Evolutionary conservation across 495 filamentous ascomycete species (phyloP).

Genomic region (Patellaria atrata): DNA sequence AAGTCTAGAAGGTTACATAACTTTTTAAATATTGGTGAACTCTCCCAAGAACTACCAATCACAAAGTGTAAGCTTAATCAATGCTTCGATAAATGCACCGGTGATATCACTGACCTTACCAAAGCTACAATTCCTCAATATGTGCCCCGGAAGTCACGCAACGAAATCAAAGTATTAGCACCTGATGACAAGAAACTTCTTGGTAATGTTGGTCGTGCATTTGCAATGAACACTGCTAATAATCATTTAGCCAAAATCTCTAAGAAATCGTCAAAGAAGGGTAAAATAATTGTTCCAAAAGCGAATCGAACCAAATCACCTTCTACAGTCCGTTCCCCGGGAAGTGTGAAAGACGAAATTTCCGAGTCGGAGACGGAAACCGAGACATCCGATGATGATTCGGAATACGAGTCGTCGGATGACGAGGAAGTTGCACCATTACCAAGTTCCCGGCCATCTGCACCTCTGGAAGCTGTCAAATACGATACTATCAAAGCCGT

Average conservation of each 20-base stretch:
- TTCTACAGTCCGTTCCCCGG: neutral
- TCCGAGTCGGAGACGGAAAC: constrained; percentile 21
- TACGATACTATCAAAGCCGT: constrained; percentile 53
- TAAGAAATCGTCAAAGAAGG: constrained; percentile 15
- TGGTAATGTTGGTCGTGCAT: constrained; percentile 5
- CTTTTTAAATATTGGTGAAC: constrained; percentile 28
- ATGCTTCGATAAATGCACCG: constrained; percentile 1
- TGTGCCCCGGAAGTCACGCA: constrained; percentile 30
- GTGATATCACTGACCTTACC: constrained; percentile 15
- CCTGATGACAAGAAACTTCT: constrained; percentile 20
- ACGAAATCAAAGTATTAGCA: constrained; percentile 28
- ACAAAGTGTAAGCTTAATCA: constrained; percentile 20
- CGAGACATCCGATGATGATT: constrained; percentile 36
- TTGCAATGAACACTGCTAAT: neutral
- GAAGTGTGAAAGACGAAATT: constrained; percentile 22
- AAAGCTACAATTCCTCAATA: constrained; percentile 29
- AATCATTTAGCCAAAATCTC: constrained; percentile 9
- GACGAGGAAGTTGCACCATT: constrained; percentile 42
- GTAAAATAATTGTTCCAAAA: constrained; percentile 1
- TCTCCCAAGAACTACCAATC: constrained; percentile 12
- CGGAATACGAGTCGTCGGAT: constrained; percentile 34
- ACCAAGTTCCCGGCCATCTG: constrained; percentile 35
- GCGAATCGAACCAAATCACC: neutral
- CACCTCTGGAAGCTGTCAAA: constrained; percentile 38
- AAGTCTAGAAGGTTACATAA: constrained; percentile 29